phyloP scores from a whole-genome alignment of 2,329 filamentous ascomycete species.

The Xylaria sp. region DNA sequence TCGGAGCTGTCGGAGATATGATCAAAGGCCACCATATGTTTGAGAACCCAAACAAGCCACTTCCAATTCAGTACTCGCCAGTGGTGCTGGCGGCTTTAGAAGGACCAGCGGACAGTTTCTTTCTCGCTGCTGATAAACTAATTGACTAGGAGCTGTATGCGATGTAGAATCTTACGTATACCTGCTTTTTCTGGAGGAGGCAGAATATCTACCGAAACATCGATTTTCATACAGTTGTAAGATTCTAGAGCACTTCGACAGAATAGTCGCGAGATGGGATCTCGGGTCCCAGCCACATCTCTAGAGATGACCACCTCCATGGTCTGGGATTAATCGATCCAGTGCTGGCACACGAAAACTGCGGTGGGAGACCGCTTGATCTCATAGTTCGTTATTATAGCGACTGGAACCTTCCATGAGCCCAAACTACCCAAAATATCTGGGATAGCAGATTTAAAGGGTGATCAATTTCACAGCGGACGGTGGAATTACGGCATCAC shows the following conservation, averaged over 20 bases:
- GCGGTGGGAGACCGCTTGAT: background rate
- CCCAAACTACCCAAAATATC: background rate
- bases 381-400: background rate
- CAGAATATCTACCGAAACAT: background rate
- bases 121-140: background rate
- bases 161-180: conserved; percentile 5
- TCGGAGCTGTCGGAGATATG: too few species aligned
- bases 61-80: too few species aligned
- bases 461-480: conserved; percentile 2
- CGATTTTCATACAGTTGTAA: background rate
- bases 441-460: background rate
- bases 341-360: background rate
- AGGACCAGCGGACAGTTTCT: too few species aligned
- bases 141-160: background rate
- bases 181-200: background rate
- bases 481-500: conserved; percentile 6
- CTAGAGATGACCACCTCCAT: background rate
- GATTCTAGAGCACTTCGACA: background rate
- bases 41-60: too few species aligned
- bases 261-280: background rate
- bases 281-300: background rate
- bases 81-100: too few species aligned
- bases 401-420: background rate
- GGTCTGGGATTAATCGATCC: background rate
- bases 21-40: too few species aligned